A percentile compares a stretch with the other conserved stretches of the same genome.
Evolutionary conservation across 1,284 basidiomycete genomes (phyloP).

Genomic region (Chondrostereum purpureum): DNA sequence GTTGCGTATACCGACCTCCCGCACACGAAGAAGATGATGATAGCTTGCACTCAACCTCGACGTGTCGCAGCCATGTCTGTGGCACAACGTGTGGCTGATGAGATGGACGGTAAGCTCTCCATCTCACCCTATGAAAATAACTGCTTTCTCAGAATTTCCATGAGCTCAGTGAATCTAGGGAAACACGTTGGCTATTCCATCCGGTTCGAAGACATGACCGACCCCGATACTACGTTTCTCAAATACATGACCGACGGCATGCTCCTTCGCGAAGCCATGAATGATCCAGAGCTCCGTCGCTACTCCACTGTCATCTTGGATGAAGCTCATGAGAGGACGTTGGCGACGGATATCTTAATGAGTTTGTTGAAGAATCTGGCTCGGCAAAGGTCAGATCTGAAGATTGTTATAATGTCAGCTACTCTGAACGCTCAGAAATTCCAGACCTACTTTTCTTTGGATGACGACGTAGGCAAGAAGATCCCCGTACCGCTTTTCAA

Average conservation of each 20-base stretch:
- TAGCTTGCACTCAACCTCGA: slow-evolving; percentile 96
- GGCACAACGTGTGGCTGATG: slow-evolving; percentile 96
- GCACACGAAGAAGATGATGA: slow-evolving; percentile 81
- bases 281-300: slow-evolving; percentile 82
- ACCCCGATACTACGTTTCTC: slow-evolving; percentile 83
- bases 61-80: slow-evolving; percentile 98
- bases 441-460: slow-evolving; percentile 87
- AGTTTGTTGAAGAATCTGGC: slow-evolving; percentile 79
- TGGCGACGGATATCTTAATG: slow-evolving; percentile 99
- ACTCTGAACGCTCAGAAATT: slow-evolving; percentile 97
- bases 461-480: too few relatives aligned
- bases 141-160: neutral
- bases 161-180: slow-evolving; percentile 77
- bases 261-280: slow-evolving; percentile 95
- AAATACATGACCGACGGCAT: slow-evolving; percentile 99
- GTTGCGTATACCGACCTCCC: slow-evolving; percentile 91
- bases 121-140: neutral
- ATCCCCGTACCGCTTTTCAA: slow-evolving; percentile 82
- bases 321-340: slow-evolving; percentile 97
- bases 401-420: slow-evolving; percentile 98
- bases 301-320: slow-evolving; percentile 99
- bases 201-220: slow-evolving; percentile 98
- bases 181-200: slow-evolving; percentile 97
- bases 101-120: slow-evolving; percentile 77
- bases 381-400: slow-evolving; percentile 80